These are phyloP conservation scores for Cercospora beticola DNA, from an alignment of 2,329 filamentous ascomycete species.

Conservation along the genomic window DNA sequence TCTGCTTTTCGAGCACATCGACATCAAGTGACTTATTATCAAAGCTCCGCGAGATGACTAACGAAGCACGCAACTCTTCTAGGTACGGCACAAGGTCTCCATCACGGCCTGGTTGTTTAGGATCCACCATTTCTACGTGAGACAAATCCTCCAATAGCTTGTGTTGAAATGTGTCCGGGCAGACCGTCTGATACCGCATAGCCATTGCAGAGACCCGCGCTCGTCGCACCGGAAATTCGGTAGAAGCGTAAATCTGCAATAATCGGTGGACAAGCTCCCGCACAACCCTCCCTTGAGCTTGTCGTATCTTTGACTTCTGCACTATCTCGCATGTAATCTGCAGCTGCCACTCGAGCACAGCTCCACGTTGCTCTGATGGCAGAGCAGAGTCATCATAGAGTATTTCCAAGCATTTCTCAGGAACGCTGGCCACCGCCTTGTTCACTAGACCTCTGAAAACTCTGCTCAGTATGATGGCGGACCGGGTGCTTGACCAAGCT, in stretches of 20 bases:
- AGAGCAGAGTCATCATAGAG: conserved; percentile 39
- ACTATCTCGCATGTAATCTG: conserved; percentile 26
- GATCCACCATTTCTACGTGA: conserved; percentile 10
- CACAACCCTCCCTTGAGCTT: conserved; percentile 20
- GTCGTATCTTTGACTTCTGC: conserved; percentile 26
- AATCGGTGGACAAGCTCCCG: conserved; percentile 25
- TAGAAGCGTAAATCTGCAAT: conserved; percentile 23
- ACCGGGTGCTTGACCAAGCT: conserved; percentile 27
- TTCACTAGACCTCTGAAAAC: conserved; percentile 27
- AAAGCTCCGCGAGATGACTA: conserved; percentile 35
- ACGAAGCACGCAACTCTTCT: conserved; percentile 39
- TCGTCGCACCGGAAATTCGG: conserved; percentile 34
- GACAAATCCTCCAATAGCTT: conserved; percentile 18
- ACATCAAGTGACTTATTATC: conserved; percentile 21
- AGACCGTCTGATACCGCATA: conserved; percentile 27
- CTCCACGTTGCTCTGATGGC: conserved; percentile 35
- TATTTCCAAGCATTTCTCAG: conserved; percentile 24
- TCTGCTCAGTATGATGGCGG: conserved; percentile 25
- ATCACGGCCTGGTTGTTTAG: conserved; percentile 34
- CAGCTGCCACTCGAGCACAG: conserved; percentile 47
- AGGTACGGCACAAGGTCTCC: conserved; percentile 36
- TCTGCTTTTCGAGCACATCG: conserved; percentile 34
- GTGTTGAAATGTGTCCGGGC: conserved; percentile 26
- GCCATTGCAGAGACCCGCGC: conserved; percentile 28
- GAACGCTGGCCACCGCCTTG: conserved; percentile 14